Base-by-base conservation (phyloP, 1,284 basidiomycete genomes). In the Tetrapyrgos nigripes region DNA sequence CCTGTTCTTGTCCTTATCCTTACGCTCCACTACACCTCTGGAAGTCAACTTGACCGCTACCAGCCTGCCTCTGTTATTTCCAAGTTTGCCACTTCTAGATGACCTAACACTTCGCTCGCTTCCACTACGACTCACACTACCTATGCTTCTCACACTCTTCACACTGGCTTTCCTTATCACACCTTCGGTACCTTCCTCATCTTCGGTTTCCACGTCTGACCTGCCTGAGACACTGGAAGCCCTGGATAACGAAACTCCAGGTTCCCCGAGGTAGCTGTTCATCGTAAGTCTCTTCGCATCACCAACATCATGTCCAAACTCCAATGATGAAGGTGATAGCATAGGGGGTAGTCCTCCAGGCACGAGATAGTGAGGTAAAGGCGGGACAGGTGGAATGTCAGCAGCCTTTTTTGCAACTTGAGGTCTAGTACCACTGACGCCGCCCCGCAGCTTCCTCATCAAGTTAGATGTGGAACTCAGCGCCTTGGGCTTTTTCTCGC, bases 1-100 rank as follows among this genome's bases (percentile, higher is more conserved):
- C 37, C 37, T 8, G 19, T 21, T 47, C 50, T 45, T 47, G 27
- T 11, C 45, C 21, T 37, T 58, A 23, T 53, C 50, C 24, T 50
- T 43, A n/a, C 53, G 50, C 54, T 64, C 59, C 21, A 66, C 82
- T 66, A 87, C 65, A 40, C 80, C 76, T 33, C 87, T 79, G 52
- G 88, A 84, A 24, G 94, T 91, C 80, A 95, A 84, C 80, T 96
- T 96, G 68, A 96, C 86, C 6, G 94, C 94, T 6, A 94, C 93
- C 1, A 92, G 68, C 48, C 80, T 71, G 27, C 55, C 59, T 40
- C 55, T 54, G 51, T 33, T 63, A 53, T 33, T 26, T 29, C 24
- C 58, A 59, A 23, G 4, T n/a, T 23, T 14, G 3, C 21, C 24
- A 48, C 21, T 24, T 17, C n/a, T 28, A 24, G 27, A 19, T 63